Evolutionary conservation across 371 early-diverging fungal species (phyloP), one percentile per base, ranked within the genome.

Genomic region (Chytridium lagenaria): DNA sequence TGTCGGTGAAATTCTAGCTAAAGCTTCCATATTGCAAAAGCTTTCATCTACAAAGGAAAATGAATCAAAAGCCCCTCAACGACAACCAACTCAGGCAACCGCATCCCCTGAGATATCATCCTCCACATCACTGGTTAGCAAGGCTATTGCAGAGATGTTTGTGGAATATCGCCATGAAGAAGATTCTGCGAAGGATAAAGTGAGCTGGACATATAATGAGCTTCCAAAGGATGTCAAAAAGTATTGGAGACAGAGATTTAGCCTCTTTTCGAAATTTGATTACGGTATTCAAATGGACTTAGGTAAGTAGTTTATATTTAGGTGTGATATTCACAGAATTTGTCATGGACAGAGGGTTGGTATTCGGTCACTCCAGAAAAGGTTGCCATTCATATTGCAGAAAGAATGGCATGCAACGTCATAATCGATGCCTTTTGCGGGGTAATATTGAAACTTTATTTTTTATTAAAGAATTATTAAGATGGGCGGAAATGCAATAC

Each of bases 341-440:
- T 52, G 12, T 7, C 23, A 51, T 30, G 0, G 3, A 59, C 34
- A 90, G 95, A 94, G 78, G 92, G 95, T 7, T 97, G 97, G 98
- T 98, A 91, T 81, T 96, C 97, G 0, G 97, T 97, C 0, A 98
- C 98, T 0, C 98, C 98, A 0, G 98, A 98, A 72, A 79, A 82
- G 51, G 91, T 98, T 55, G 96, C 97, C 1, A 68, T 77, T 16
- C 92, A 96, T 76, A 91, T 94, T 26, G 96, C 98, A 0, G 70
- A 84, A 55, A 88, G 96, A 50, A 67, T 81, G 36, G 69, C 79
- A 19, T 83, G 89, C 34, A 84, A 90, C 69, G 78, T 91, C 31
- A 86, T 97, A 16, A 86, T 98, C 61, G 98, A 98, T 73, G 97
- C 94, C 0, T 97, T 95, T 76, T 95, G 96, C 79, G 98, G 98